phyloP scores from a whole-genome alignment of 1,139 yeast genomes.

The Nadsonia starkeyi-henricii region DNA sequence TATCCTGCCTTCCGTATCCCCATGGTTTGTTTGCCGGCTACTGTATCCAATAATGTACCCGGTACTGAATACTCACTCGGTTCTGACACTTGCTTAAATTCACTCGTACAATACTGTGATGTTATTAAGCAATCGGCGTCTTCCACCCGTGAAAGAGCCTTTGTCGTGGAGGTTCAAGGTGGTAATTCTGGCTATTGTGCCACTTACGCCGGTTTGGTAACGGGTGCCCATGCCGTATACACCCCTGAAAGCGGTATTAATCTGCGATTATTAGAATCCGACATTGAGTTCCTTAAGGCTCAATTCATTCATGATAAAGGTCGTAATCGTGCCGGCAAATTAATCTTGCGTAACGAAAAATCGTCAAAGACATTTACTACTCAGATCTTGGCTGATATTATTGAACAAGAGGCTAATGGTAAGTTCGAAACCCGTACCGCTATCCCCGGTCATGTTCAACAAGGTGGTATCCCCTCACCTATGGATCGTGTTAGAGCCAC shows the following conservation, averaged over 20 bases:
- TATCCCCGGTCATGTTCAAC: slow-evolving; percentile 96
- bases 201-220: slow-evolving; percentile 71
- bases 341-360: slow-evolving; percentile 70
- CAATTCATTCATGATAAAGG: slow-evolving; percentile 68
- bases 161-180: slow-evolving; percentile 95
- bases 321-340: slow-evolving; percentile 71
- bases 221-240: slow-evolving; percentile 88
- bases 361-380: slow-evolving; percentile 78
- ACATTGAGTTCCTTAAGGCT: slow-evolving; percentile 54
- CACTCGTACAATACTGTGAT: slow-evolving; percentile 85
- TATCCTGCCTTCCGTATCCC: slow-evolving; percentile 92
- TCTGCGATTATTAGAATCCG: slow-evolving; percentile 59
- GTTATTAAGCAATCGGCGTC: slow-evolving; percentile 91
- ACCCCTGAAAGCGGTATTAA: slow-evolving; percentile 82
- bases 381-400: slow-evolving; percentile 66
- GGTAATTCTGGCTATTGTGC: slow-evolving; percentile 93
- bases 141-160: slow-evolving; percentile 85
- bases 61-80: slow-evolving; percentile 94
- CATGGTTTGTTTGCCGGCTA: slow-evolving; percentile 85
- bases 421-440: slow-evolving; percentile 89
- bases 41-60: slow-evolving; percentile 92
- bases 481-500: slow-evolving; percentile 89
- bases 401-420: slow-evolving; percentile 61
- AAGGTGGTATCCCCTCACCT: slow-evolving; percentile 92
- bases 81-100: slow-evolving; percentile 84